These are phyloP conservation scores for Aspergillus sp. DNA, from an alignment of 2,329 filamentous ascomycete genomes.

Conservation along the genomic window DNA sequence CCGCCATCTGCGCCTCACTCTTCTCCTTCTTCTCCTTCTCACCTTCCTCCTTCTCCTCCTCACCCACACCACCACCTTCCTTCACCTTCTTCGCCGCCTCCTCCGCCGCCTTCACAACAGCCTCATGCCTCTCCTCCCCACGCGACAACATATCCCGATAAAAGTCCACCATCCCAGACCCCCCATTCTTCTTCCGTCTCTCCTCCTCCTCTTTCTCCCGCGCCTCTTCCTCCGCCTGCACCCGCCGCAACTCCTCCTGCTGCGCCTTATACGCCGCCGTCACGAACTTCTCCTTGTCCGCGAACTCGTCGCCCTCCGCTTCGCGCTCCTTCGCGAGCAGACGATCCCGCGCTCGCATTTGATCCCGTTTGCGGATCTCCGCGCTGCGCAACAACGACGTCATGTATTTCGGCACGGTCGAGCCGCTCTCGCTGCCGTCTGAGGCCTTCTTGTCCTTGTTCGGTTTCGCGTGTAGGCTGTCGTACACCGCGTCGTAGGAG, in stretches of 20 bases:
- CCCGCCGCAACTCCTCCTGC: conserved; percentile 59
- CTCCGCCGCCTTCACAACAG: conserved; percentile 58
- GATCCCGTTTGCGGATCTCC: conserved; percentile 64
- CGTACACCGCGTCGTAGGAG: conserved; percentile 54
- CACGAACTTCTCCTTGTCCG: conserved; percentile 68
- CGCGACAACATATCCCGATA: conserved; percentile 62
- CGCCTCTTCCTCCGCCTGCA: conserved; percentile 64
- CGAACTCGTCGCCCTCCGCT: conserved; percentile 66
- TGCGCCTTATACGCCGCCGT: conserved; percentile 66
- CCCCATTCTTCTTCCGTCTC: conserved; percentile 51
- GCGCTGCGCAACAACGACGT: conserved; percentile 60
- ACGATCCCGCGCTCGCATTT: conserved; percentile 63
- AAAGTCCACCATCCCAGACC: conserved; percentile 61
- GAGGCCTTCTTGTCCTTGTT: conserved; percentile 29
- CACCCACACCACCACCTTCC: conserved; percentile 31
- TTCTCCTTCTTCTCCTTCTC: conserved; percentile 39
- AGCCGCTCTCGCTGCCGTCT: conserved; percentile 17
- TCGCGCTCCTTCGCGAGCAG: conserved; percentile 63
- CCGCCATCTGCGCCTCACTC: conserved; percentile 57
- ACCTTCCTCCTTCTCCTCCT: conserved; percentile 30
- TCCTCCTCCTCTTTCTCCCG: conserved; percentile 58
- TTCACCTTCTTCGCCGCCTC: conserved; percentile 41
- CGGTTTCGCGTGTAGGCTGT: conserved; percentile 48
- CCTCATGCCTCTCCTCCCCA: conserved; percentile 59
- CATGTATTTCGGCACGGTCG: conserved; percentile 60